Percentiles rank a stretch among this genome's conserved stretches.
Conservation (phyloP, 371 early-diverging fungal species). For the Rhizomucor pusillus region DNA sequence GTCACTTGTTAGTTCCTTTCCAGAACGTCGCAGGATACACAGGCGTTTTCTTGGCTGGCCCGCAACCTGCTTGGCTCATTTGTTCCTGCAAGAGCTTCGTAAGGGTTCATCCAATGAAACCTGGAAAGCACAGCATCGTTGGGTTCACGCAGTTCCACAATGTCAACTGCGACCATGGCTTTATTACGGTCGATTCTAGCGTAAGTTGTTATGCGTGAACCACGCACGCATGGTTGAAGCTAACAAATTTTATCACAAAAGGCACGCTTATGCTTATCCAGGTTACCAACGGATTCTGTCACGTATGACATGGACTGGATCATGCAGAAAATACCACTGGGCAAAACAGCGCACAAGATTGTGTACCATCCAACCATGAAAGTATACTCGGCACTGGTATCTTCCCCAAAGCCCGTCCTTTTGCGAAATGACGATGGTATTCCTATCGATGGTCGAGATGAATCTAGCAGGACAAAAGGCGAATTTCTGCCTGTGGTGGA, state of each 20-base stretch:
- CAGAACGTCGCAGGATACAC: constrained; percentile 73
- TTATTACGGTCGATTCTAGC: constrained; percentile 63
- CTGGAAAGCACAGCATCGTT: constrained; percentile 56
- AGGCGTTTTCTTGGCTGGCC: constrained; percentile 87
- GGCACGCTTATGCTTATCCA: constrained; percentile 67
- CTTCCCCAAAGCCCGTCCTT: constrained; percentile 59
- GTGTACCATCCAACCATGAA: constrained; percentile 81
- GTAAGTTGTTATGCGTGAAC: constrained; percentile 20
- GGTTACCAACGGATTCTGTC: constrained; percentile 67
- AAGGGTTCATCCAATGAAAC: constrained; percentile 79
- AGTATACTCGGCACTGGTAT: constrained; percentile 77
- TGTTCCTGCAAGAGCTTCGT: constrained; percentile 61
- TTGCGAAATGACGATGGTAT: constrained; percentile 71
- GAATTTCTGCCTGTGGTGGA: constrained; percentile 67
- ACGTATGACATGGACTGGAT: constrained; percentile 88
- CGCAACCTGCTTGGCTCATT: constrained; percentile 82
- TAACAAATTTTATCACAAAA: constrained; percentile 19
- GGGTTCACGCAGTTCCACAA: constrained; percentile 85
- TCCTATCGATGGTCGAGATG: constrained; percentile 38
- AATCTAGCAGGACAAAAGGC: constrained; percentile 32
- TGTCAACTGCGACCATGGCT: constrained; percentile 78
- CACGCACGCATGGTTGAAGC: background rate
- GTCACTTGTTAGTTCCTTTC: constrained; percentile 52
- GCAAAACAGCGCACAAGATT: constrained; percentile 72
- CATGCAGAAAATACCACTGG: constrained; percentile 74